A percentile compares a stretch with the other conserved stretches of the same genome.
Conservation (phyloP, 2,329 filamentous ascomycete genomes). For the Acarospora socialis region DNA sequence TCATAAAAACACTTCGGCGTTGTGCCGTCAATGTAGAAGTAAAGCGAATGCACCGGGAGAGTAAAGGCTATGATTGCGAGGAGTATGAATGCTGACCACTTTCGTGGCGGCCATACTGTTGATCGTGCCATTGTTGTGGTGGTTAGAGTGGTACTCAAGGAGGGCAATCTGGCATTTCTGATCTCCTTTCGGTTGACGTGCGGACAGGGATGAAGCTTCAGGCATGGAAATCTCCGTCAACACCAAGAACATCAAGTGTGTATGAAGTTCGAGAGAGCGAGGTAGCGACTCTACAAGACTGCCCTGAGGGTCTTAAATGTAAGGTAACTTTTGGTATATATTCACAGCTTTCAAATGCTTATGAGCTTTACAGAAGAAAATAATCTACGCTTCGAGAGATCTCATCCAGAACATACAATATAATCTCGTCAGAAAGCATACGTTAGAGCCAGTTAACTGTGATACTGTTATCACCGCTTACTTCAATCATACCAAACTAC, state of each 20-base stretch:
- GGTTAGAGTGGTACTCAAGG: too few species aligned
- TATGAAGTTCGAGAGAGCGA: neutral
- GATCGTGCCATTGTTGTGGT: conserved; percentile 24
- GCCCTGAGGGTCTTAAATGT: too few species aligned
- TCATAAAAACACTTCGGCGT: conserved; percentile 91
- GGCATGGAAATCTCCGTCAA: neutral
- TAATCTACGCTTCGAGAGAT: too few species aligned
- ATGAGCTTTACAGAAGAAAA: too few species aligned
- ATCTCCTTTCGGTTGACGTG: neutral
- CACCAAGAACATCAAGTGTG: neutral
- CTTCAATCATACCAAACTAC: neutral
- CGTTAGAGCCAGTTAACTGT: too few species aligned
- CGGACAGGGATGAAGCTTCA: too few species aligned
- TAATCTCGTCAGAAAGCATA: too few species aligned
- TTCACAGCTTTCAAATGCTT: too few species aligned
- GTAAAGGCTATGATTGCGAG: conserved; percentile 49
- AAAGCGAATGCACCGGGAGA: conserved; percentile 62
- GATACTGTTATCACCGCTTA: neutral
- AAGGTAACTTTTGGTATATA: too few species aligned
- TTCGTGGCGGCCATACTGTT: conserved; percentile 25
- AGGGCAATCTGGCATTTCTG: too few species aligned
- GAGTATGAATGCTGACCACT: conserved; percentile 39
- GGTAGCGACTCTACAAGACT: neutral
- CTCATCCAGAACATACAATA: too few species aligned
- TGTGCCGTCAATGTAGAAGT: conserved; percentile 82